Conservation (phyloP, 345 rosid species). For the Moricandia arvensis region DNA sequence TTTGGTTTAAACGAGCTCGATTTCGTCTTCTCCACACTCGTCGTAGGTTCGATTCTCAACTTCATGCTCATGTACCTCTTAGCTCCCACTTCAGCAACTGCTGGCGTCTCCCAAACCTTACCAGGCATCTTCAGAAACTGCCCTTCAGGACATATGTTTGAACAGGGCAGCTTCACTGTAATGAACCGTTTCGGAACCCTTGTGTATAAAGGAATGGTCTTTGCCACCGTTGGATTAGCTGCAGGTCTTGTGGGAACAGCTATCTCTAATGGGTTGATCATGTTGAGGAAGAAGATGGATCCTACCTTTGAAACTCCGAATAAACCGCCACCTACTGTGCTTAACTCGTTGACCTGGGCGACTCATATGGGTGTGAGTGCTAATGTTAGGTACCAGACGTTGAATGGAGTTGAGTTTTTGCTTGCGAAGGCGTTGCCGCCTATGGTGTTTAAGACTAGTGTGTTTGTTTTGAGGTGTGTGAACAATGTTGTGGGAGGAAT, state of each 20-base stretch:
- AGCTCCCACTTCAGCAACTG: slow-evolving; percentile 60
- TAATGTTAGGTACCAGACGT: slow-evolving; percentile 84
- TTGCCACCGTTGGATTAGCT: slow-evolving; percentile 77
- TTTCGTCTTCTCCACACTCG: slow-evolving; percentile 85
- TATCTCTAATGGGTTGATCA: slow-evolving; percentile 74
- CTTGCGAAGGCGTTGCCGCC: slow-evolving; percentile 64
- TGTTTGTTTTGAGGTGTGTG: slow-evolving; percentile 66
- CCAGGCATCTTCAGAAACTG: slow-evolving; percentile 74
- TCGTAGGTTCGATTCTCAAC: slow-evolving; percentile 85
- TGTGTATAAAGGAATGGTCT: slow-evolving; percentile 77
- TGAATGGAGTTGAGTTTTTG: slow-evolving; percentile 79
- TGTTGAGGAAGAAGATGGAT: slow-evolving; percentile 93
- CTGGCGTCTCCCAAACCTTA: slow-evolving; percentile 44
- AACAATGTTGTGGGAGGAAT: slow-evolving; percentile 88
- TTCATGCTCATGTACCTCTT: slow-evolving; percentile 89
- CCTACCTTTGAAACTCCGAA: slow-evolving; percentile 86
- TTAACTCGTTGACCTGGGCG: slow-evolving; percentile 90
- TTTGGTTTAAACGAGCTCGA: slow-evolving; percentile 94
- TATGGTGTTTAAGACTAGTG: slow-evolving; percentile 72
- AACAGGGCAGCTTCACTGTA: slow-evolving; percentile 59
- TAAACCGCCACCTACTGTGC: slow-evolving; percentile 80
- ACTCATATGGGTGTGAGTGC: slow-evolving; percentile 89
- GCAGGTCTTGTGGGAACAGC: slow-evolving; percentile 95
- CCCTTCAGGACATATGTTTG: slow-evolving; percentile 88
- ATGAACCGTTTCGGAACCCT: slow-evolving; percentile 71